Conservation (phyloP, 176 grass and related monocot species). For the Carex scoparia region DNA sequence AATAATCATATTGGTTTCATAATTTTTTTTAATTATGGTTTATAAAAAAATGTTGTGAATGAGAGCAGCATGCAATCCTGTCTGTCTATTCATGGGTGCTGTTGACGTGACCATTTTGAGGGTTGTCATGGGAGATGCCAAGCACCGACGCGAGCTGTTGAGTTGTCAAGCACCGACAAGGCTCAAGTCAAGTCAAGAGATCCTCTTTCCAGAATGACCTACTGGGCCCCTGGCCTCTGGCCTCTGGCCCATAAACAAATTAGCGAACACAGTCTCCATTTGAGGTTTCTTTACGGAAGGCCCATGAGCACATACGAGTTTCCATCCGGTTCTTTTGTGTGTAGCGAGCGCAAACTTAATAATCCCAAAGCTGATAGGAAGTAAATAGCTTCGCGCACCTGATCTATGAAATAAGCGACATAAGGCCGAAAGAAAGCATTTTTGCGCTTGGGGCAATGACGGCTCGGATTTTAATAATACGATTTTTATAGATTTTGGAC, state of each 20-base stretch:
- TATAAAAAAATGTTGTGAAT: too few relatives aligned
- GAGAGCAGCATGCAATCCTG: too few relatives aligned
- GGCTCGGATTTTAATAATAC: neutral
- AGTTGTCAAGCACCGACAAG: too few relatives aligned
- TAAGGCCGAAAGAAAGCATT: neutral
- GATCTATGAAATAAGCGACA: neutral
- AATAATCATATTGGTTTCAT: too few relatives aligned
- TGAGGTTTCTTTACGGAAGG: neutral
- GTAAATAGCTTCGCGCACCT: neutral
- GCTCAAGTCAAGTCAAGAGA: too few relatives aligned
- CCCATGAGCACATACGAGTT: neutral
- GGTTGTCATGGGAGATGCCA: neutral
- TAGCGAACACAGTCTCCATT: neutral
- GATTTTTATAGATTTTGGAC: too few relatives aligned
- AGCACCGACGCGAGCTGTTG: neutral
- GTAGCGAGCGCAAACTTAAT: neutral
- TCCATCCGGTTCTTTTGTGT: neutral
- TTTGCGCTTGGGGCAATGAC: slow-evolving; percentile 96
- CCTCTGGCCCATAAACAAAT: neutral
- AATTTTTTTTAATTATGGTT: too few relatives aligned
- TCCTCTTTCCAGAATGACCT: too few relatives aligned
- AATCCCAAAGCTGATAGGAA: neutral
- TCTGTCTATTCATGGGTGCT: too few relatives aligned
- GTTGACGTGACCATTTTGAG: too few relatives aligned
- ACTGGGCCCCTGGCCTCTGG: neutral